Base-by-base conservation (phyloP, 2,329 filamentous ascomycete species). In the Fusarium pininemorale region DNA sequence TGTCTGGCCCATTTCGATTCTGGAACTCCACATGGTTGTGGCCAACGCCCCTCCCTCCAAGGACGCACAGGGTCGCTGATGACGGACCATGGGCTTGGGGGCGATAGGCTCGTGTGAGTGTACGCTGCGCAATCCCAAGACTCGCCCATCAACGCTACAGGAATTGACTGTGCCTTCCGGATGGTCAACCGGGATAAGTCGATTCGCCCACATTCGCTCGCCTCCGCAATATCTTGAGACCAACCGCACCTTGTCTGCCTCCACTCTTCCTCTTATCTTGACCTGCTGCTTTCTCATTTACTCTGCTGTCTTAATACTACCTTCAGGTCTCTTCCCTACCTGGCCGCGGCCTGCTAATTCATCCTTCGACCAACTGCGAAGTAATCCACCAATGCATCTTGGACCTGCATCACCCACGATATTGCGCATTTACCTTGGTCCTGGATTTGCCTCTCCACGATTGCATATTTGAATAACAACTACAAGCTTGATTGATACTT, bases 221-320 rank as follows among this genome's bases (percentile, higher is more conserved):
- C 76, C 76, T 78, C 76, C 76, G 75, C 76, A 76, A 78, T 78
- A 78, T 78, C 76, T 78, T 78, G 76, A 68, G 75, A 77, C 72
- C 74, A 75, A 66, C 74, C 62, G 76, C 77, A 76, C 76, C 73
- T 76, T 70, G 72, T 72, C 69, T 53, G 44, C 72, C 66, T 78
- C 74, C 77, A 77, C 76, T 75, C 59, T 69, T 70, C 63, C 55
- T 68, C 71, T 72, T 75, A 67, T 75, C 73, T 75, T 54, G 41
- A 70, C 72, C 66, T 72, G 44, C 54, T 69, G 44, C 64, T 61
- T 59, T 60, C 72, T 75, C 56, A 37, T 41, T 38, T 61, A 73
- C 45, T 66, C 58, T 70, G 55, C 50, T 65, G 55, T 58, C 62
- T 60, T 68, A 47, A 68, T 71, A 73, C 70, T 73, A 60, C 44